Conservation (phyloP, 768 basidiomycete species). For the Sutorius australiensis region DNA sequence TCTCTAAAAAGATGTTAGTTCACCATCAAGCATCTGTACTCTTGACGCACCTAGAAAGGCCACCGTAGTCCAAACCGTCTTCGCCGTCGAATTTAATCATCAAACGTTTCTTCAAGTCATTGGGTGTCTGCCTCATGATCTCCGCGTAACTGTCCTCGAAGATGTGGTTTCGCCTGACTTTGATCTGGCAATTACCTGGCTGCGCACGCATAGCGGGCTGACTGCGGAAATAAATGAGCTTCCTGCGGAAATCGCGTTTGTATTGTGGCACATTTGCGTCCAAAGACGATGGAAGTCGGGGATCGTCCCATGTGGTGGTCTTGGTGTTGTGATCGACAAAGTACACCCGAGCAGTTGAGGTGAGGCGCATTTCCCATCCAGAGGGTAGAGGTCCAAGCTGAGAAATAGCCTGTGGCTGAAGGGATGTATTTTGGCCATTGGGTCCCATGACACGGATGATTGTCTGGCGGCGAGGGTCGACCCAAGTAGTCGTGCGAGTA, state of each 20-base stretch:
- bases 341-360: slow-evolving; percentile 95
- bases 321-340: slow-evolving; percentile 99
- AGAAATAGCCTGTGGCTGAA: slow-evolving; percentile 93
- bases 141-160: slow-evolving; percentile 99
- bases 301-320: slow-evolving; percentile 99
- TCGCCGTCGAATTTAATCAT: slow-evolving; percentile 99
- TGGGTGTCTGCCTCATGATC: slow-evolving; percentile 99
- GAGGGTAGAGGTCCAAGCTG: slow-evolving; percentile 96
- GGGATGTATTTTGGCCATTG: slow-evolving; percentile 77
- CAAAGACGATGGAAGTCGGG: slow-evolving; percentile 89
- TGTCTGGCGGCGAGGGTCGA: slow-evolving; percentile 95
- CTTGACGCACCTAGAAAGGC: slow-evolving; percentile 77
- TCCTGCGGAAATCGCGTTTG: slow-evolving; percentile 98
- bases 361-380: slow-evolving; percentile 99
- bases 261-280: slow-evolving; percentile 98
- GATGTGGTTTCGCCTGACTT: slow-evolving; percentile 95
- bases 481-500: slow-evolving; percentile 99
- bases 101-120: slow-evolving; percentile 94
- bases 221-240: slow-evolving; percentile 98
- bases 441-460: slow-evolving; percentile 97
- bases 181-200: slow-evolving; percentile 98
- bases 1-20: slow-evolving; percentile 54
- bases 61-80: slow-evolving; percentile 98
- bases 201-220: slow-evolving; percentile 98
- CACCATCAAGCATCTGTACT: not conserved